Conservation (phyloP, 2,329 filamentous ascomycete genomes). For the Talaromyces atroroseus region DNA sequence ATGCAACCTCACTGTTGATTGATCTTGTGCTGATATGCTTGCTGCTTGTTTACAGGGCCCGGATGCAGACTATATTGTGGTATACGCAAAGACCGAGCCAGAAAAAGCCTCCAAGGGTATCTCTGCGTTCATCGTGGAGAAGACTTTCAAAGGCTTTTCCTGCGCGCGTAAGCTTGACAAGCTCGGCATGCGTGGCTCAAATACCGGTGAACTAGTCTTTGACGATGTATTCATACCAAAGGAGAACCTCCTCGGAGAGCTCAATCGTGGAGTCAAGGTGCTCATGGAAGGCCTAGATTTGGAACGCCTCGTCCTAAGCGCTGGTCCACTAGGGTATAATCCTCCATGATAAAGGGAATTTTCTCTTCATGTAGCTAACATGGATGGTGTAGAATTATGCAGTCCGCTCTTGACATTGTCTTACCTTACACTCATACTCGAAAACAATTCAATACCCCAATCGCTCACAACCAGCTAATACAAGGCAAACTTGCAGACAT, state of each 20-base stretch:
- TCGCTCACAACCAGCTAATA: constrained; percentile 87
- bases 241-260: constrained; percentile 70
- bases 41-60: constrained; percentile 51
- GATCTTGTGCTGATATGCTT: background rate
- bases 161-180: constrained; percentile 92
- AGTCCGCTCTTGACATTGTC: constrained; percentile 76
- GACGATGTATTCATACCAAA: constrained; percentile 83
- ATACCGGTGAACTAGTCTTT: constrained; percentile 90
- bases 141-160: constrained; percentile 65
- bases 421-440: constrained; percentile 85
- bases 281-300: constrained; percentile 96
- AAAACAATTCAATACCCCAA: constrained; percentile 79
- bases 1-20: background rate
- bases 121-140: constrained; percentile 86
- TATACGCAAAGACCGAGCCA: constrained; percentile 94
- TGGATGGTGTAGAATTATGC: constrained; percentile 65
- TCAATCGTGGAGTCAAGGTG: constrained; percentile 80
- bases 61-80: constrained; percentile 84
- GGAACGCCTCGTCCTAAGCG: constrained; percentile 84
- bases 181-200: constrained; percentile 94
- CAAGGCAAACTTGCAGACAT: constrained; percentile 94
- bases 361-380: background rate
- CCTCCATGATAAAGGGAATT: background rate
- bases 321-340: constrained; percentile 70
- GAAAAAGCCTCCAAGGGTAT: constrained; percentile 80